Percentiles rank a stretch among this genome's conserved stretches.
Evolutionary conservation across 164 flowering plant species (phyloP).

Genomic region (Sextonia rubra): DNA sequence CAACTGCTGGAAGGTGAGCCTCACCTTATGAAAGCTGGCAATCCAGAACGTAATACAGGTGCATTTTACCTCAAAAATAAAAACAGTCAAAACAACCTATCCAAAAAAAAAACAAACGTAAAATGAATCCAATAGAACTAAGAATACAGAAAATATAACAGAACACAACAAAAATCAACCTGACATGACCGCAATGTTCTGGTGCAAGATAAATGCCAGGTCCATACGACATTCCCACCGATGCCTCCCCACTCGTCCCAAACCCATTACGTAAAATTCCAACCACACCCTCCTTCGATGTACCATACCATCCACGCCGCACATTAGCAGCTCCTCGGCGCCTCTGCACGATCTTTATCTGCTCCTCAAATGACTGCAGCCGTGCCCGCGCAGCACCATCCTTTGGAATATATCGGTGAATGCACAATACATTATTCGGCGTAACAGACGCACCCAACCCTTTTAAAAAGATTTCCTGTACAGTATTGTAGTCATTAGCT

Average conservation of each 20-base stretch:
- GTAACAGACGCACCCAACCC: constrained; percentile 9
- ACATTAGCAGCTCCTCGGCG: constrained; percentile 28
- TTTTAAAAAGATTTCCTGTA: constrained; percentile 5
- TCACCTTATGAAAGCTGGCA: neutral
- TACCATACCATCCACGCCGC: constrained; percentile 22
- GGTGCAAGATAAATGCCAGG: constrained; percentile 21
- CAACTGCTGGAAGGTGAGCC: neutral
- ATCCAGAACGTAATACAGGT: neutral
- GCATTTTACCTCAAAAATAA: neutral
- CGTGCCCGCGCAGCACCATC: constrained; percentile 12
- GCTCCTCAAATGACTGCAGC: constrained; percentile 20
- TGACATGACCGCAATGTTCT: constrained; percentile 11
- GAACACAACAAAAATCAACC: constrained; percentile 10
- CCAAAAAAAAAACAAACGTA: neutral
- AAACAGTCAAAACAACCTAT: neutral
- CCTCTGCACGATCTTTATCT: constrained; percentile 13
- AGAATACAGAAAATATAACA: neutral
- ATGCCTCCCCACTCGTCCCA: constrained; percentile 4
- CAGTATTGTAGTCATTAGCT: constrained; percentile 7
- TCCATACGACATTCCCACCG: constrained; percentile 12
- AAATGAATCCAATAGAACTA: neutral
- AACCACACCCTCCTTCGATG: constrained; percentile 12
- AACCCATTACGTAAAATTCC: constrained; percentile 21
- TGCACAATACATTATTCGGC: constrained; percentile 10
- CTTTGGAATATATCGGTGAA: constrained; percentile 13